Percentiles rank a stretch among this genome's conserved stretches.
These are phyloP conservation scores for Talaromyces pinophilus DNA, from an alignment of 2,329 filamentous ascomycete genomes.

Conservation along the genomic window DNA sequence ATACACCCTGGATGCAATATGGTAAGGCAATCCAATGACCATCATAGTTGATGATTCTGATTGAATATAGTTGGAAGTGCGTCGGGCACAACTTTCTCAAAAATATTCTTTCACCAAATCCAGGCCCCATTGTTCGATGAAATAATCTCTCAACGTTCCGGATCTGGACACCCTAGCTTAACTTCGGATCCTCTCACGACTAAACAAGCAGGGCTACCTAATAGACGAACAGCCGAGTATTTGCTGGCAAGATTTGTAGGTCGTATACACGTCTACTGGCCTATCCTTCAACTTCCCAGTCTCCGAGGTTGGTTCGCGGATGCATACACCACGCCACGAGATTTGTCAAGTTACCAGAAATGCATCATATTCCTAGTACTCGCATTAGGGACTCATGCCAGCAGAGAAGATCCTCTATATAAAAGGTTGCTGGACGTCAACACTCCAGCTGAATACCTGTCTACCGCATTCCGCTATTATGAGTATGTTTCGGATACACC, in stretches of 20 bases:
- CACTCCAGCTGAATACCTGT: slow-evolving; percentile 2
- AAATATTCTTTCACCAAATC: background rate
- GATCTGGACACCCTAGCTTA: background rate
- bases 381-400: background rate
- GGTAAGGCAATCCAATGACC: background rate
- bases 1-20: slow-evolving; percentile 9
- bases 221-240: background rate
- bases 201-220: background rate
- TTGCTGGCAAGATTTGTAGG: background rate
- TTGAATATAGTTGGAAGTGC: background rate
- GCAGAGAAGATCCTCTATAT: background rate
- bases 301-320: slow-evolving; percentile 4
- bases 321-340: slow-evolving; percentile 1
- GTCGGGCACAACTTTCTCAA: slow-evolving; percentile 1
- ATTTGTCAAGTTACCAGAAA: slow-evolving; percentile 1
- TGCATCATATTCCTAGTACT: background rate
- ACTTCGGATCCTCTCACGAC: background rate
- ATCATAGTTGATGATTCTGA: background rate
- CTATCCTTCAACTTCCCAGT: slow-evolving; percentile 1
- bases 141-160: background rate
- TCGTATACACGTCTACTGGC: slow-evolving; percentile 9
- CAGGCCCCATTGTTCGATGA: slow-evolving; percentile 3
- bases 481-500: background rate
- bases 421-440: background rate
- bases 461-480: background rate